Evolutionary conservation across 2,329 filamentous ascomycete genomes (phyloP), one percentile per base, ranked within the genome.

Genomic region (Alternaria alternata): DNA sequence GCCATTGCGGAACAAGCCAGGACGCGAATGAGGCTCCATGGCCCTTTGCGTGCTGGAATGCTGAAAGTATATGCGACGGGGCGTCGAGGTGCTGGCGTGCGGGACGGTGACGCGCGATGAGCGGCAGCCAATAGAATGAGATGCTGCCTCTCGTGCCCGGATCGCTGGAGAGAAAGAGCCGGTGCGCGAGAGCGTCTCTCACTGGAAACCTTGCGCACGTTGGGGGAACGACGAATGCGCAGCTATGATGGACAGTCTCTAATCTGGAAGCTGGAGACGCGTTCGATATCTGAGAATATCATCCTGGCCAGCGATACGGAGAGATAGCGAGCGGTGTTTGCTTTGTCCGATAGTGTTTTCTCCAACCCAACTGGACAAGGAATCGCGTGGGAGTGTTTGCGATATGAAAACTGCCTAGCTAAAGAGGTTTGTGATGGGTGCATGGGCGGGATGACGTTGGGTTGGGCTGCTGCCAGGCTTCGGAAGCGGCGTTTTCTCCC

Each of bases 1-100:
- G 71, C 72, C 74, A 73, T 70, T 65, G 41, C 70, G 68, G 64
- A 68, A 63, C 54, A 61, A 62, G 56, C 62, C 64, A 62, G 61
- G 63, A 68, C 64, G 74, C 73, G 74, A 77, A 76, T 78, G 68
- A 72, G 73, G 69, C 67, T 77, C 72, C 76, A 78, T 78, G 54
- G 55, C 60, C 60, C 32, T 47, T 65, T 61, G 68, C 71, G 75
- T 75, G 74, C 66, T 57, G 61, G 62, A 61, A 64, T n/a, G 69
- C 68, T 73, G 68, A 69, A 75, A 75, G 71, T 76, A 75, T 76
- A 75, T 69, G 70, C 72, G 72, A 72, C 69, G 66, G 64, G 64
- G 63, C 63, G 69, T 53, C 59, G 63, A 60, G 63, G 62, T 62
- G 65, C 65, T 66, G 62, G 62, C 57, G 59, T 57, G 64, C 60